These are phyloP conservation scores for Penicillium sp. DNA, from an alignment of 2,329 filamentous ascomycete species.

Conservation along the genomic window DNA sequence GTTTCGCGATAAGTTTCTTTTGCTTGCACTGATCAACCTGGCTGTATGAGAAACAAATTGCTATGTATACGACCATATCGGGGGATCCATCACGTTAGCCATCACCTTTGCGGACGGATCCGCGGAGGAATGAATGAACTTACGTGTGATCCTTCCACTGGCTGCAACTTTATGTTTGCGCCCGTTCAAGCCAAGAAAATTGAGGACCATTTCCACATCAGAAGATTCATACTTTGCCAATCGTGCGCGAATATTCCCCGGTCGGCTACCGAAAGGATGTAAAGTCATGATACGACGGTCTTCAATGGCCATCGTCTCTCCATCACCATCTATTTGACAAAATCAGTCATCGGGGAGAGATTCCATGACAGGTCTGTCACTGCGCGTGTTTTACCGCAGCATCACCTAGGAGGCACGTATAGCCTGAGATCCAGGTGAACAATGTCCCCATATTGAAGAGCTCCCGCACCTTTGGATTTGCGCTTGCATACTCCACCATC, in stretches of 20 bases:
- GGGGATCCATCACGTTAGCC: too few relatives aligned
- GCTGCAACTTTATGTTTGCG: too few relatives aligned
- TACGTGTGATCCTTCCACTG: too few relatives aligned
- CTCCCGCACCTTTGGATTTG: slow-evolving; percentile 57
- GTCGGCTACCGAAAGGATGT: slow-evolving; percentile 21
- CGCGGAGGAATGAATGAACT: too few relatives aligned
- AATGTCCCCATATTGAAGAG: slow-evolving; percentile 63
- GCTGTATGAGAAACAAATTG: slow-evolving; percentile 24
- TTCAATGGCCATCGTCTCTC: slow-evolving; percentile 37
- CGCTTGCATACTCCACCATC: slow-evolving; percentile 38
- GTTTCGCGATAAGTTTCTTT: not conserved
- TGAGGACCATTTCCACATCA: too few relatives aligned
- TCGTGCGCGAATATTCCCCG: slow-evolving; percentile 16
- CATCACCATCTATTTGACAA: slow-evolving; percentile 29
- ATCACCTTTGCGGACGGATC: too few relatives aligned
- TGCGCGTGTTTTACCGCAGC: slow-evolving; percentile 46
- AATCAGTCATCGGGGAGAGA: not conserved
- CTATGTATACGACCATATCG: slow-evolving; percentile 25
- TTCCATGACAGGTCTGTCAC: not conserved
- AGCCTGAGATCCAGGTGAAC: slow-evolving; percentile 55
- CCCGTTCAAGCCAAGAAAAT: too few relatives aligned
- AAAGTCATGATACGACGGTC: slow-evolving; percentile 32
- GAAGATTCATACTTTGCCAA: slow-evolving; percentile 17
- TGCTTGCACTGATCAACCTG: slow-evolving; percentile 15
- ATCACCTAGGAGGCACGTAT: slow-evolving; percentile 62